Evolutionary conservation across 331 rosid species (phyloP).

Genomic region (Arachis monticola): DNA sequence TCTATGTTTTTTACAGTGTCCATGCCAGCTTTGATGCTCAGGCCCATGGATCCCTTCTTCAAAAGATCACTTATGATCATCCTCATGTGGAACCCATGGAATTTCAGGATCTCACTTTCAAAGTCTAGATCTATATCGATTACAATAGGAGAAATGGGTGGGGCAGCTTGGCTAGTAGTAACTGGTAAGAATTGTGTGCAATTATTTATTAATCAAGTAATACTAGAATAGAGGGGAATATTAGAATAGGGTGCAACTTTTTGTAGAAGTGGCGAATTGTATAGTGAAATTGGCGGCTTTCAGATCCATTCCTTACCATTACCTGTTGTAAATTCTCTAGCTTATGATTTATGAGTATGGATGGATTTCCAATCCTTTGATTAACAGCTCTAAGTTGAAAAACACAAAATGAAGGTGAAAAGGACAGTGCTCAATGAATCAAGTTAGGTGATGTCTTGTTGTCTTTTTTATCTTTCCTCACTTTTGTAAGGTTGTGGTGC

Average conservation of each 20-base stretch:
- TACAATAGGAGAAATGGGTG: too few relatives aligned
- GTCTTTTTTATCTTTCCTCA: neutral
- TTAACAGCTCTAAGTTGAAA: constrained; percentile 2
- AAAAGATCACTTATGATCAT: constrained; percentile 51
- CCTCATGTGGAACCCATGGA: constrained; percentile 46
- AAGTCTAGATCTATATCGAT: constrained; percentile 47
- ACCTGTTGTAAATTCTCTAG: constrained; percentile 46
- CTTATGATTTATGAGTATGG: neutral
- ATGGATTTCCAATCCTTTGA: too few relatives aligned
- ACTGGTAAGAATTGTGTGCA: constrained; percentile 19
- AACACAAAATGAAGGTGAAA: constrained; percentile 8
- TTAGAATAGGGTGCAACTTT: constrained; percentile 45
- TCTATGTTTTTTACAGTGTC: constrained; percentile 81
- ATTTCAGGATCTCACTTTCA: constrained; percentile 44
- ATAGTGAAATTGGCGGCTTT: constrained; percentile 46
- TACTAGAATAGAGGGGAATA: neutral
- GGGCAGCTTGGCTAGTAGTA: constrained; percentile 6
- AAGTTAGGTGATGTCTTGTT: neutral
- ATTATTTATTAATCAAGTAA: constrained; percentile 21
- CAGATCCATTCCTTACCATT: neutral
- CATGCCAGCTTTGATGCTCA: constrained; percentile 92
- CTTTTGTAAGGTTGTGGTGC: constrained; percentile 16
- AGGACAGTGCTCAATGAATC: neutral
- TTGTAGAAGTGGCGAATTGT: constrained; percentile 58
- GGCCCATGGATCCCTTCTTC: constrained; percentile 54